A percentile compares a stretch with the other conserved stretches of the same genome.
phyloP scores from a whole-genome alignment of 1,284 basidiomycete genomes.

The Heterobasidion annosum region DNA sequence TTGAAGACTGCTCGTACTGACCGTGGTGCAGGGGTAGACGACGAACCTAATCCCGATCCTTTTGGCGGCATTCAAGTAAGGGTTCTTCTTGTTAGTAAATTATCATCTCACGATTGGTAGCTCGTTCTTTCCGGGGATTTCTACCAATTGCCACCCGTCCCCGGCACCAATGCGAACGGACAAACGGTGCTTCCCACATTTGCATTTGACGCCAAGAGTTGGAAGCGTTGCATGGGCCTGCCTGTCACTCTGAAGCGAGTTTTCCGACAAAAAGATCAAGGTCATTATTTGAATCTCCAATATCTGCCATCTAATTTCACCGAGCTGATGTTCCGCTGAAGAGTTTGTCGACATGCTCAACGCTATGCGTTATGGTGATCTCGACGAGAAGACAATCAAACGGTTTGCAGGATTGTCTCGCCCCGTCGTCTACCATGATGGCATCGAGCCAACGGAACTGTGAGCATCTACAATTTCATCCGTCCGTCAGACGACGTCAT shows the following conservation, averaged over 20 bases:
- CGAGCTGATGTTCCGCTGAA: slow-evolving; percentile 8
- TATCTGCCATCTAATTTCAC: not conserved
- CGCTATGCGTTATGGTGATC: slow-evolving; percentile 54
- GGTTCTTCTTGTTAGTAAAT: slow-evolving; percentile 4
- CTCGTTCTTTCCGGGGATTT: slow-evolving; percentile 76
- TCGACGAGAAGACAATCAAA: slow-evolving; percentile 35
- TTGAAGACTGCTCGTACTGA: too few relatives aligned
- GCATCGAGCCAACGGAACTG: slow-evolving; percentile 78
- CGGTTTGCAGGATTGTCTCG: slow-evolving; percentile 56
- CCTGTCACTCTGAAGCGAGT: slow-evolving; percentile 29
- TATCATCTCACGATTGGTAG: slow-evolving; percentile 21
- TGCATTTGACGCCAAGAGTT: slow-evolving; percentile 61
- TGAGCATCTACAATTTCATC: slow-evolving; percentile 21
- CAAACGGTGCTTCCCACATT: slow-evolving; percentile 30
- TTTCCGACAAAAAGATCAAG: slow-evolving; percentile 44
- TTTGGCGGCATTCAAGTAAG: slow-evolving; percentile 71
- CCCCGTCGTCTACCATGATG: slow-evolving; percentile 56
- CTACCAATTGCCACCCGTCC: slow-evolving; percentile 74
- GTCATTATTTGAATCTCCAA: slow-evolving; percentile 23
- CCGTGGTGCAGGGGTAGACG: too few relatives aligned
- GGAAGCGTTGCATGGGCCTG: slow-evolving; percentile 36
- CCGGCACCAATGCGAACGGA: slow-evolving; percentile 24
- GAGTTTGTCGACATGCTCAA: slow-evolving; percentile 69
- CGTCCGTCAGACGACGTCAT: not conserved
- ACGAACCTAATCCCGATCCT: slow-evolving; percentile 24